Evolutionary conservation across 495 filamentous ascomycete genomes (phyloP), one percentile per base, ranked within the genome.

Genomic region (Penicillium nucicola): DNA sequence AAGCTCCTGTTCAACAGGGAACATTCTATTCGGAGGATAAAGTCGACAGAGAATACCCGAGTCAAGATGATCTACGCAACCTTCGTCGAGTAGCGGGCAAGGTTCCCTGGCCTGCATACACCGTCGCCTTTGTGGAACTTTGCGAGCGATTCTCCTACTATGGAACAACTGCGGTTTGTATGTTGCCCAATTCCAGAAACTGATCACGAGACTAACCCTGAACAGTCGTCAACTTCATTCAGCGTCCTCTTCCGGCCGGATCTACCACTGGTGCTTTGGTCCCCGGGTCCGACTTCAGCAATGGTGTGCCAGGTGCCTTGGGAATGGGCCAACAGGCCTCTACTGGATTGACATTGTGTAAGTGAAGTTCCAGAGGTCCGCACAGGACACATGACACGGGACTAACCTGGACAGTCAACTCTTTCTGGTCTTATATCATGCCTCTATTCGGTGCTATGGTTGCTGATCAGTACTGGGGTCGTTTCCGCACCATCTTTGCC

Each of bases 131-230:
- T 55, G 79, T 89, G 41, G 88, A 92, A 67, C 64, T 89, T 48
- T 86, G 81, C 69, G 88, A 92, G 72, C 84, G 87, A 31, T 88
- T 89, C 70, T 85, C 84, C 8, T 90, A 87, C 72, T 90, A 90
- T 62, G 88, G 87, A 45, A 87, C 84, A 12, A 86, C 80, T 17
- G 83, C 81, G 33, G 84, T 90, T 40, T 87, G 82, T 85, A 74
- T 53, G 78, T 68, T n/a, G 1, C n/a, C n/a, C 4, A 12, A 6
- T 9, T 19, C 7, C 11, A 4, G n/a, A 13, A n/a, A 10, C 13
- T 4, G 14, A 0, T 13, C 14, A 10, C 6, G 8, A 23, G 13
- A 22, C 50, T 48, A 37, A 56, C 32, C 11, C 10, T 10, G 45
- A 22, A 15, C 41, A 70, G 67, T 80, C 63, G 72, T 76, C 66